Base-by-base conservation (phyloP, 164 flowering plant species). In the Magnolia sinica region DNA sequence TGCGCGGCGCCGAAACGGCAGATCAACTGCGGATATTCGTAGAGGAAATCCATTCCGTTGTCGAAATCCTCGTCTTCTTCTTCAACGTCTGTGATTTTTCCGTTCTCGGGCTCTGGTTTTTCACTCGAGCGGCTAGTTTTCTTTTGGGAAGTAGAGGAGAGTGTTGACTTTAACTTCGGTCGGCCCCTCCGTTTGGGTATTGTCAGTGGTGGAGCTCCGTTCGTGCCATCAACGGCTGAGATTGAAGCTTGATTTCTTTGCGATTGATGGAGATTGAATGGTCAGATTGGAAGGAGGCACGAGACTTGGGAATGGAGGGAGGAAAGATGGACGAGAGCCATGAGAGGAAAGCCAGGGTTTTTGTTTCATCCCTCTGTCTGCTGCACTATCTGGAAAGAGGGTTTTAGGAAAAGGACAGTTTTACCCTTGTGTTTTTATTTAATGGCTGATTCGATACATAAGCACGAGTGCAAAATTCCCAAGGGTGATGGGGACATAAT, bases 1-100 rank as follows among this genome's bases (percentile, higher is more conserved):
- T 23, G 24, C 0, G 24, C 95, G 1, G 96, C 89, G 0, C 99
- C 99, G 76, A 96, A 92, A 81, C 96, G 93, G 85, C 98, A 96
- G 10, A 93, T 50, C 79, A 93, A 68, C 8, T 95, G 95, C 16
- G 97, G 98, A 51, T 87, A 79, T 0, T 82, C 87, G 82, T 91
- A 91, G 0, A 92, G 90, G 52, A 90, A 27, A 27, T 27, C 29
- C 29, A 27, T 27, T 2, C 29, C 29, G 29, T 27, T 0, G 29
- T 27, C 29, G 29, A 27, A 27, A 27, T 27, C 83, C 77, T 71
- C 84, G 0, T 73, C 81, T 20, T 79, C 77, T 52, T 70, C 68
- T 29, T 63, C 51, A 24, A 23, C 18, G 4, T 49, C n/a, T 76
- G 71, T 7, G 31, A 20, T 64, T 37, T 74, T 22, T 81, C 83